phyloP scores from a whole-genome alignment of 192 early-diverging fungal genomes.

The Podila horticola region DNA sequence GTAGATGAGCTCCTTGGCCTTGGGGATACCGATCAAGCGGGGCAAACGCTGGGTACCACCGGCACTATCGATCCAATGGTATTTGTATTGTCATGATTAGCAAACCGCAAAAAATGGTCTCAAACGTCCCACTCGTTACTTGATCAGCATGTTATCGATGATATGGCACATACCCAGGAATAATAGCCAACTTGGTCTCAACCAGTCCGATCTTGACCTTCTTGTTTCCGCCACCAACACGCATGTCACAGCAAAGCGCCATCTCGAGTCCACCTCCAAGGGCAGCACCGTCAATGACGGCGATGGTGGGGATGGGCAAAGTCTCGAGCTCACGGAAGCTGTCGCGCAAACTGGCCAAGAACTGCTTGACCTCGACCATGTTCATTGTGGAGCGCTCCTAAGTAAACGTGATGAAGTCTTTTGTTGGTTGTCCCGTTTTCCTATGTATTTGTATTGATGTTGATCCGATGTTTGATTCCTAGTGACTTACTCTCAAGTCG shows the following conservation, averaged over 20 bases:
- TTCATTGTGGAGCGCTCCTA: conserved; percentile 88
- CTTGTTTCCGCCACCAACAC: conserved; percentile 76
- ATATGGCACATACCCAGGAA: conserved; percentile 78
- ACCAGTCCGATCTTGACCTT: conserved; percentile 87
- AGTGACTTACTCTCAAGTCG: conserved; percentile 81
- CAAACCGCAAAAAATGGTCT: not conserved
- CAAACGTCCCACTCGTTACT: too few relatives aligned
- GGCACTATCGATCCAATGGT: conserved; percentile 62
- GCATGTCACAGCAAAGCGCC: conserved; percentile 89
- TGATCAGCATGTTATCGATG: not conserved
- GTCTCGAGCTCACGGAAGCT: conserved; percentile 88
- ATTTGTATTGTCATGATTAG: not conserved
- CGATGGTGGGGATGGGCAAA: conserved; percentile 93
- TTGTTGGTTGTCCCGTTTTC: not conserved
- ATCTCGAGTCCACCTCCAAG: conserved; percentile 94
- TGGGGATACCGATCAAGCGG: conserved; percentile 84
- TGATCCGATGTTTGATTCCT: not conserved
- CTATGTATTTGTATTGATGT: not conserved
- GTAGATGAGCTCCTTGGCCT: conserved; percentile 95
- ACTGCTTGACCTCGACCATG: conserved; percentile 77
- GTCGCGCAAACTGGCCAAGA: conserved; percentile 80
- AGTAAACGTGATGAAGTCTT: not conserved
- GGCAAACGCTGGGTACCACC: conserved; percentile 95
- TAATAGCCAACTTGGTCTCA: conserved; percentile 94
- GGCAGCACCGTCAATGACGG: conserved; percentile 92